phyloP scores from a whole-genome alignment of 2,329 filamentous ascomycete genomes.

The Botryotinia convoluta region DNA sequence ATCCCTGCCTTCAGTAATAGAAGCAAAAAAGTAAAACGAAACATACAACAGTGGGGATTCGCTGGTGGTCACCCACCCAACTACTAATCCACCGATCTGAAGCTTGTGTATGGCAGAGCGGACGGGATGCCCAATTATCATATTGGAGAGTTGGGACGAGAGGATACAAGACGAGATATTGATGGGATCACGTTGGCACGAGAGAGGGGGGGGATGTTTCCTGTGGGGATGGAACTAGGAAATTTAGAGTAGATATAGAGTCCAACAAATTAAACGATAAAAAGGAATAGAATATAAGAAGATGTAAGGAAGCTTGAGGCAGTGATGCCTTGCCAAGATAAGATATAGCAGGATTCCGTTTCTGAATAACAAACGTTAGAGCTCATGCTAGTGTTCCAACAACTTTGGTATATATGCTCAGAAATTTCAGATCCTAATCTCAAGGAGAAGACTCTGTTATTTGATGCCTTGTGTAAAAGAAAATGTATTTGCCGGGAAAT shows the following conservation, averaged over 20 bases:
- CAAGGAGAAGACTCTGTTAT: neutral
- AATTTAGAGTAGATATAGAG: neutral
- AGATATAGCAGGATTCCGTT: too few species aligned
- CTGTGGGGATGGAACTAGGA: neutral
- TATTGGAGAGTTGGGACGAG: neutral
- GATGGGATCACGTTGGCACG: neutral
- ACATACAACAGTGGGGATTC: neutral
- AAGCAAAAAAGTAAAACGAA: neutral
- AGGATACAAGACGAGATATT: neutral
- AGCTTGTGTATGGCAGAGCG: neutral
- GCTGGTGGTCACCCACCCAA: neutral
- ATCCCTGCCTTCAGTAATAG: neutral
- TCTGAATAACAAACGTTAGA: too few species aligned
- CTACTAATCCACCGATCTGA: conserved; percentile 1
- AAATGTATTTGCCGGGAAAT: neutral
- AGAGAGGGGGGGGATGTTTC: neutral
- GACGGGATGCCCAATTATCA: neutral
- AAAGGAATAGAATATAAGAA: neutral
- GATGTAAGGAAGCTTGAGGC: neutral
- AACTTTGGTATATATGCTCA: neutral
- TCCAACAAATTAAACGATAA: neutral
- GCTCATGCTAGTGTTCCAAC: neutral
- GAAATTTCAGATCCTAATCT: neutral
- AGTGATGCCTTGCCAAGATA: too few species aligned
- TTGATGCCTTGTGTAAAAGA: neutral